Evolutionary conservation across 78 protist genomes (phyloP).

Genomic region (Chrysochromulina tobinii): DNA sequence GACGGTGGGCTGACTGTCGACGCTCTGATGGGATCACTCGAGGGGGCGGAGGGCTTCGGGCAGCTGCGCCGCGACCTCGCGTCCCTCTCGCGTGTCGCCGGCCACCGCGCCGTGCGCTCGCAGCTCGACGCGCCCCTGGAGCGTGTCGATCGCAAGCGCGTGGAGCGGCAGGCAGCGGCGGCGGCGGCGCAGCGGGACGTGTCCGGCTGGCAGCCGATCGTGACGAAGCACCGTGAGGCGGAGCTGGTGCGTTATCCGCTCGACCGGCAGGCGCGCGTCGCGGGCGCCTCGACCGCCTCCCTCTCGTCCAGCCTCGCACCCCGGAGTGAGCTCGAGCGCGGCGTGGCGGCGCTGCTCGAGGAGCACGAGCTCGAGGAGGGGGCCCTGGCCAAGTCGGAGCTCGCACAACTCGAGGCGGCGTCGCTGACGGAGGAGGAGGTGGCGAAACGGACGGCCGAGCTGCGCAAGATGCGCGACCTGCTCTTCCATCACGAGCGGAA

Average conservation of each 20-base stretch:
- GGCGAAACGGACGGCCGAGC: neutral
- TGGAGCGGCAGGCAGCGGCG: constrained; percentile 11
- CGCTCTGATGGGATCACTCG: neutral
- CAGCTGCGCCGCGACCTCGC: neutral
- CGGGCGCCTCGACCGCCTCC: neutral
- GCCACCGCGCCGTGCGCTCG: too few species aligned
- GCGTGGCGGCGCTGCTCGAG: neutral
- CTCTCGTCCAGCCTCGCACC: neutral
- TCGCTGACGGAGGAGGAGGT: neutral
- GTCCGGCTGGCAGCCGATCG: neutral
- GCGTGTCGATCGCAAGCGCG: neutral
- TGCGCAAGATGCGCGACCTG: constrained; percentile 16
- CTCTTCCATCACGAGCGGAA: constrained; percentile 12
- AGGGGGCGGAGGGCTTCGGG: neutral
- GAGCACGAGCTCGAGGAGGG: neutral
- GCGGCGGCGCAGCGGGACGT: neutral
- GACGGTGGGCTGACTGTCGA: neutral
- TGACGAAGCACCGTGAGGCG: neutral
- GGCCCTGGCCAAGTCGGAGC: neutral
- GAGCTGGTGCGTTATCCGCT: neutral
- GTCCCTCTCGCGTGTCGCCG: neutral
- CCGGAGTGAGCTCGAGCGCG: neutral
- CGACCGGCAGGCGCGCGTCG: too few species aligned
- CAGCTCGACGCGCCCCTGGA: neutral
- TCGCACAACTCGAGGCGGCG: neutral